A percentile compares a stretch with the other conserved stretches of the same genome.
phyloP scores from a whole-genome alignment of 495 filamentous ascomycete genomes.

The Xylaria venustula region DNA sequence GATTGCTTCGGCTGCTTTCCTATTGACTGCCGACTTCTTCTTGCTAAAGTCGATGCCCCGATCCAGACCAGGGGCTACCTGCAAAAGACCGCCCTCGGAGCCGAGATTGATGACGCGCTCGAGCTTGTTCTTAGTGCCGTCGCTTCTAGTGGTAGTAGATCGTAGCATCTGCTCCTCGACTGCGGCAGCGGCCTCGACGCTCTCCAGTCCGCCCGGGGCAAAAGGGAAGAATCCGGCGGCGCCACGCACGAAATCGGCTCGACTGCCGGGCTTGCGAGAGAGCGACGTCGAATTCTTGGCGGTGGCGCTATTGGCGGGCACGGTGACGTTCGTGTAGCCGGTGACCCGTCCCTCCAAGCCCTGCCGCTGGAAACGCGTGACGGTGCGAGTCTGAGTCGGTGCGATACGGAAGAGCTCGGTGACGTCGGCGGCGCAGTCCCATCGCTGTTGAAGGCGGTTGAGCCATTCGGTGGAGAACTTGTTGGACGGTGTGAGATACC shows the following conservation, averaged over 20 bases:
- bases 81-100: slow-evolving; percentile 73
- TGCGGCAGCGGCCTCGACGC: slow-evolving; percentile 75
- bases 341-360: slow-evolving; percentile 92
- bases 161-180: slow-evolving; percentile 63
- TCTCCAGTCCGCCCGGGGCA: slow-evolving; percentile 86
- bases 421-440: slow-evolving; percentile 76
- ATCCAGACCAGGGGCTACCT: slow-evolving; percentile 77
- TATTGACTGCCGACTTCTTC: slow-evolving; percentile 54
- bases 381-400: slow-evolving; percentile 87
- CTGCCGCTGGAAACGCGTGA: slow-evolving; percentile 88
- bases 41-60: slow-evolving; percentile 75
- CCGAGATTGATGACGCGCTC: slow-evolving; percentile 81
- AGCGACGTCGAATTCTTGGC: slow-evolving; percentile 97
- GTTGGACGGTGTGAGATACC: slow-evolving; percentile 75
- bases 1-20: slow-evolving; percentile 63
- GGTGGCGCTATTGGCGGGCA: slow-evolving; percentile 84
- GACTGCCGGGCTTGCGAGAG: slow-evolving; percentile 77
- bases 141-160: slow-evolving; percentile 25
- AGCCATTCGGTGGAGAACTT: slow-evolving; percentile 81
- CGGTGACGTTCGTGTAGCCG: slow-evolving; percentile 91
- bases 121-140: slow-evolving; percentile 52
- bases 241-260: slow-evolving; percentile 92
- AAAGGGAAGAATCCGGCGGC: slow-evolving; percentile 96
- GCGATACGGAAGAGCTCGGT: slow-evolving; percentile 79
- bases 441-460: slow-evolving; percentile 82